Conservation (phyloP, 139 green algal genomes). For the Tetraselmis chui region DNA sequence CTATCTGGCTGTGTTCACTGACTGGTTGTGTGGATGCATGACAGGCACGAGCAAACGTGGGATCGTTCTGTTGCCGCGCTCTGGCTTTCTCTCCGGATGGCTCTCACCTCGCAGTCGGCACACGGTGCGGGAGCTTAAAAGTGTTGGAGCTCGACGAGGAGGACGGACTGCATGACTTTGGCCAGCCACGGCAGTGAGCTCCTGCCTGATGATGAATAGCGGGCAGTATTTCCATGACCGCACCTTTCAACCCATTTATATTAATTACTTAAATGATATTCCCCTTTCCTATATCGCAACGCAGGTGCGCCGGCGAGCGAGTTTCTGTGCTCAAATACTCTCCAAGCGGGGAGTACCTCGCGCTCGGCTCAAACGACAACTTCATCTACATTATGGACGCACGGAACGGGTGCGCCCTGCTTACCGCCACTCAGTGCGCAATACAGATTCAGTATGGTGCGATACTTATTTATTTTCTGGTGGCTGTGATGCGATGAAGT, state of each 20-base stretch:
- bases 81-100: constrained; percentile 46
- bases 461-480: no score
- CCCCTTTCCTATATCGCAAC: constrained; percentile 25
- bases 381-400: constrained; percentile 47
- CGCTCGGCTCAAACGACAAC: constrained; percentile 39
- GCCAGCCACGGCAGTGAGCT: constrained; percentile 9
- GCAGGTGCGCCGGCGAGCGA: neutral
- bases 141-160: constrained; percentile 31
- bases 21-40: no score
- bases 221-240: neutral
- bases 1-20: no score
- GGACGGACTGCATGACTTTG: constrained; percentile 33
- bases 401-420: constrained; percentile 17
- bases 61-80: neutral
- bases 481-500: no score
- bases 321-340: constrained; percentile 1
- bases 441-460: no score
- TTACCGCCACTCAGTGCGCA: no score
- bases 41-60: neutral
- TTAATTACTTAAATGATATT: constrained; percentile 15
- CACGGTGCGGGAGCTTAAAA: constrained; percentile 26
- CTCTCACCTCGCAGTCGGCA: constrained; percentile 47
- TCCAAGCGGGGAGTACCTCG: constrained; percentile 8
- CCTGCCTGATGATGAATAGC: neutral
- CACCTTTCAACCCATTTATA: neutral